Conservation (phyloP, 495 filamentous ascomycete species). For the Neurospora sp. region DNA sequence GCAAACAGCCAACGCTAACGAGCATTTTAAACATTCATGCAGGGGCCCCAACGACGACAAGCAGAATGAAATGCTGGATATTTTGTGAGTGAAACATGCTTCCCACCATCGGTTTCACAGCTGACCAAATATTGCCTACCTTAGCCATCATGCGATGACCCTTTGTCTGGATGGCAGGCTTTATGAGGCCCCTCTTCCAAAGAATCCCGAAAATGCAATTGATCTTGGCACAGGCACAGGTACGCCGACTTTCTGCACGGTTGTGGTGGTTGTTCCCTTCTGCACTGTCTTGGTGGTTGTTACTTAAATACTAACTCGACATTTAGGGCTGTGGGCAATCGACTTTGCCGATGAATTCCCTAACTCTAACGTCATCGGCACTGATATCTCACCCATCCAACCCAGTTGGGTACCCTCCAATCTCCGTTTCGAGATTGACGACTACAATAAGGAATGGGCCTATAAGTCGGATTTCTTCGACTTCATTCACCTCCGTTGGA, state of each 20-base stretch:
- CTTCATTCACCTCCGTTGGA: constrained; percentile 45
- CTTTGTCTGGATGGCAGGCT: constrained; percentile 43
- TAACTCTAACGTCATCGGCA: constrained; percentile 33
- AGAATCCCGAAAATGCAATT: constrained; percentile 37
- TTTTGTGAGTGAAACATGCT: constrained; percentile 18
- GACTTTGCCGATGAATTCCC: constrained; percentile 7
- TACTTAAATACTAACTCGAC: background rate
- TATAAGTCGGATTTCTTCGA: constrained; percentile 37
- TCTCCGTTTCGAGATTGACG: constrained; percentile 48
- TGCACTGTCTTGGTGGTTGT: too few relatives aligned
- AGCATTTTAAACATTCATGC: background rate
- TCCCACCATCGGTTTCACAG: background rate
- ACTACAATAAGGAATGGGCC: constrained; percentile 45
- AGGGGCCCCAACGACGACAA: constrained; percentile 31
- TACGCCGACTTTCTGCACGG: background rate
- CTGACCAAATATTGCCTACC: background rate
- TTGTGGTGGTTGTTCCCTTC: too few relatives aligned
- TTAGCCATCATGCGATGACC: constrained; percentile 4
- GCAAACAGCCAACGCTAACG: background rate
- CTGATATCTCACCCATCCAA: constrained; percentile 53
- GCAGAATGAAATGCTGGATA: constrained; percentile 31
- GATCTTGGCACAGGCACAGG: constrained; percentile 48
- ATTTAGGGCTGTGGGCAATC: background rate
- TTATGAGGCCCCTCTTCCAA: constrained; percentile 43
- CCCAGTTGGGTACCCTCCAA: constrained; percentile 47